Evolutionary conservation across 78 protist species (phyloP).

Genomic region (Capsaspora owczarzaki): DNA sequence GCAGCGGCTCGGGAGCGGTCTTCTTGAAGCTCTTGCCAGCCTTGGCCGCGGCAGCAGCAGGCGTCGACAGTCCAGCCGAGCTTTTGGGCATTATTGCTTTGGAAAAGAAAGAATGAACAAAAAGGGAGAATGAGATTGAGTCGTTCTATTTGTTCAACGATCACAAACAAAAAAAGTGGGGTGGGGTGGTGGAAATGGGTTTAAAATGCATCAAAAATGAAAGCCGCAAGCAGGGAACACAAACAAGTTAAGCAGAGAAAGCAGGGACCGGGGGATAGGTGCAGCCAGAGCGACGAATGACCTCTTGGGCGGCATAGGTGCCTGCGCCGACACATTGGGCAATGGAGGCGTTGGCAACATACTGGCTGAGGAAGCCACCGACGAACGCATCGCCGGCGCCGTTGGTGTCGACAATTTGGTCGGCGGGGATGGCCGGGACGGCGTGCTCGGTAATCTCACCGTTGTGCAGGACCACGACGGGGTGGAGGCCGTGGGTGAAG

Average conservation of each 20-base stretch:
- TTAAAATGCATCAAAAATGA: no score
- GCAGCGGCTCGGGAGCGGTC: no score
- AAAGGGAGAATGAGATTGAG: slow-evolving; percentile 9
- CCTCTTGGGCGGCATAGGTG: slow-evolving; percentile 71
- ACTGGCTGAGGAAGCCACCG: slow-evolving; percentile 91
- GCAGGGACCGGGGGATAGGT: slow-evolving; percentile 55
- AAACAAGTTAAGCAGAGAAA: no score
- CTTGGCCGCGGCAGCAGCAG: no score
- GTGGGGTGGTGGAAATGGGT: no score
- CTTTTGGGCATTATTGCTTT: background rate
- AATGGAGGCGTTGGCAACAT: slow-evolving; percentile 35
- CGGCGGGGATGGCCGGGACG: slow-evolving; percentile 35
- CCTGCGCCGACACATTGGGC: slow-evolving; percentile 72
- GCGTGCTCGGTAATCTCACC: slow-evolving; percentile 44
- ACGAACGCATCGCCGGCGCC: slow-evolving; percentile 97
- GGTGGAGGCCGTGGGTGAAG: slow-evolving; percentile 87
- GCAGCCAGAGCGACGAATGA: slow-evolving; percentile 77
- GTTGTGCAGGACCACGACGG: slow-evolving; percentile 57
- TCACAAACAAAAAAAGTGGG: no score
- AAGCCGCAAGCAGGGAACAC: no score
- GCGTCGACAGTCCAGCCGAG: no score
- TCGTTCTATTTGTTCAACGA: no score
- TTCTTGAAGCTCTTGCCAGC: no score
- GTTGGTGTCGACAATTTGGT: slow-evolving; percentile 88
- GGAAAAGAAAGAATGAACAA: background rate